These are phyloP conservation scores for Cetraspora pellucida DNA, from an alignment of 192 early-diverging fungal species.

Conservation along the genomic window DNA sequence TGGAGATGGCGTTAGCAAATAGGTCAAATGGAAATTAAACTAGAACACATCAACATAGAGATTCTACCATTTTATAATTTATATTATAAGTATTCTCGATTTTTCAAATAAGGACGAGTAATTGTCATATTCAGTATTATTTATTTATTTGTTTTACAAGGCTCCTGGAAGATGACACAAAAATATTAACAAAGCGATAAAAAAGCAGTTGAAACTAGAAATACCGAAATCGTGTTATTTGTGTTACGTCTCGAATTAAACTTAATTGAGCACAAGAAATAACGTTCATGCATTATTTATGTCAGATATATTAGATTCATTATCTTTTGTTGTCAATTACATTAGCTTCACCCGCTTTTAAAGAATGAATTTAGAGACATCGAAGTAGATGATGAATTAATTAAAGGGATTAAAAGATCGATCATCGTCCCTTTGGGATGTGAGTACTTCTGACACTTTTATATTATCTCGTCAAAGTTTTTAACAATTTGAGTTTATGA, in stretches of 20 bases:
- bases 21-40: constrained; percentile 10
- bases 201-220: constrained; percentile 1
- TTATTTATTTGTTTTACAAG: neutral
- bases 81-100: too few relatives aligned
- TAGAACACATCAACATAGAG: too few relatives aligned
- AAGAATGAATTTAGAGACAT: neutral
- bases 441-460: neutral
- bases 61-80: too few relatives aligned
- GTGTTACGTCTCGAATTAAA: too few relatives aligned
- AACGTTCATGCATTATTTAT: too few relatives aligned
- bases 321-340: neutral
- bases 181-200: constrained; percentile 4
- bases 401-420: neutral
- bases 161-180: neutral
- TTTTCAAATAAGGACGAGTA: too few relatives aligned
- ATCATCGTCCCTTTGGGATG: neutral
- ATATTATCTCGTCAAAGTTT: neutral
- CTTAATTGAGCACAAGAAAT: too few relatives aligned
- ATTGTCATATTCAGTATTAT: neutral
- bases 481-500: neutral
- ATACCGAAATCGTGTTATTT: too few relatives aligned
- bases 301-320: neutral
- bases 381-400: constrained; percentile 11
- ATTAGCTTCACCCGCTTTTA: constrained; percentile 5
- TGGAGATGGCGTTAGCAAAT: constrained; percentile 3